phyloP scores from a whole-genome alignment of 768 basidiomycete genomes.

The Boletus fagicola region DNA sequence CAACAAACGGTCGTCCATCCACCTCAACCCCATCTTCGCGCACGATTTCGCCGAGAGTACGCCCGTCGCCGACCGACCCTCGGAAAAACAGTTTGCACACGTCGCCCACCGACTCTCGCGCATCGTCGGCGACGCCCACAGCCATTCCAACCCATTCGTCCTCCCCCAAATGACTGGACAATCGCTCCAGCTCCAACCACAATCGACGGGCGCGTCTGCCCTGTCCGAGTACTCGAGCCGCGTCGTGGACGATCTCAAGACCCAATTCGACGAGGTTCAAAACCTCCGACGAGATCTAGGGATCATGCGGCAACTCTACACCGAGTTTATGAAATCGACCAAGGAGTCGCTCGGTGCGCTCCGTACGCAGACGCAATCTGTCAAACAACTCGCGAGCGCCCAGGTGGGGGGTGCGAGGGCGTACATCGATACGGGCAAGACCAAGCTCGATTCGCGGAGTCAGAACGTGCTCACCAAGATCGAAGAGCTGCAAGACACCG shows the following conservation, averaged over 20 bases:
- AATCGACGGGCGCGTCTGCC: constrained; percentile 73
- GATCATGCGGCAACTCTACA: constrained; percentile 91
- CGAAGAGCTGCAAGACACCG: constrained; percentile 88
- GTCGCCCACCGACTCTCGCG: constrained; percentile 74
- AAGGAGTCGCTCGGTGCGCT: constrained; percentile 79
- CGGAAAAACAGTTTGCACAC: constrained; percentile 70
- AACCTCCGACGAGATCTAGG: constrained; percentile 91
- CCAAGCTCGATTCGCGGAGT: constrained; percentile 83
- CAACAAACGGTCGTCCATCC: constrained; percentile 51
- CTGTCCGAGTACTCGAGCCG: constrained; percentile 70
- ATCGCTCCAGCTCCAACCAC: constrained; percentile 56
- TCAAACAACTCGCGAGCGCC: constrained; percentile 80
- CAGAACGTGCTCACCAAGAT: constrained; percentile 90
- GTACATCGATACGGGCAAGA: constrained; percentile 89
- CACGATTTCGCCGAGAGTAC: constrained; percentile 66
- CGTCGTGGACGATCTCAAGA: constrained; percentile 79
- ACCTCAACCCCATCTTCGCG: constrained; percentile 45
- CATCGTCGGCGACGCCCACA: constrained; percentile 50
- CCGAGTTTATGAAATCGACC: constrained; percentile 89
- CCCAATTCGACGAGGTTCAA: constrained; percentile 94
- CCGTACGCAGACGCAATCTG: constrained; percentile 80
- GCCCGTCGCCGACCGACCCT: constrained; percentile 62
- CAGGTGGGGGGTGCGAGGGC: constrained; percentile 83
- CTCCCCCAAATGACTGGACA: constrained; percentile 67
- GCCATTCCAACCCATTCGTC: constrained; percentile 37